phyloP scores from a whole-genome alignment of 306 rosid genomes.

The Ammopiptanthus mongolicus region DNA sequence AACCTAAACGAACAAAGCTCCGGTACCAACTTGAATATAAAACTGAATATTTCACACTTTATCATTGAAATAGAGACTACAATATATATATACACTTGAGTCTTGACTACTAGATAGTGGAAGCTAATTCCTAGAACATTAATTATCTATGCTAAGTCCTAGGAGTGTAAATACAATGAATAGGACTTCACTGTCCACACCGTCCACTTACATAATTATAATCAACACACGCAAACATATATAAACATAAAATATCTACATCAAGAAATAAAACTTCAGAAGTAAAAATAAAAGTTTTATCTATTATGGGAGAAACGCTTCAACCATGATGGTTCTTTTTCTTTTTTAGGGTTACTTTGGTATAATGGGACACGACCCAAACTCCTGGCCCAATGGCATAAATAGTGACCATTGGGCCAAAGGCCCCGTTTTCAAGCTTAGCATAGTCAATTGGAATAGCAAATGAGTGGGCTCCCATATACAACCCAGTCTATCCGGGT shows the following conservation, averaged over 20 bases:
- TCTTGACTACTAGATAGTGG: too few relatives aligned
- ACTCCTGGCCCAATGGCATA: slow-evolving; percentile 11
- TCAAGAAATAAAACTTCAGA: background rate
- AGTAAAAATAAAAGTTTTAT: background rate
- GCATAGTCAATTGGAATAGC: background rate
- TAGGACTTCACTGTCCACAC: too few relatives aligned
- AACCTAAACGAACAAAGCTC: too few relatives aligned
- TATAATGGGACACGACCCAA: background rate
- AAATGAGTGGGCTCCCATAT: background rate
- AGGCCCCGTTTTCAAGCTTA: background rate
- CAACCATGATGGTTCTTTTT: background rate
- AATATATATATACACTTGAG: too few relatives aligned
- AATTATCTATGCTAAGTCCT: too few relatives aligned
- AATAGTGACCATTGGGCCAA: background rate
- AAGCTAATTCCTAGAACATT: too few relatives aligned
- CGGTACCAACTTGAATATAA: too few relatives aligned
- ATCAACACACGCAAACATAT: too few relatives aligned
- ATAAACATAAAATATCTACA: slow-evolving; percentile 12
- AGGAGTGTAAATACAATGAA: too few relatives aligned
- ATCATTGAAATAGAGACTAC: too few relatives aligned
- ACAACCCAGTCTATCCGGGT: background rate
- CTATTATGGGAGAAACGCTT: background rate
- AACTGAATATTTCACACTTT: too few relatives aligned
- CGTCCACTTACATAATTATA: too few relatives aligned
- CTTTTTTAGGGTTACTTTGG: background rate